Evolutionary conservation across 495 filamentous ascomycete species (phyloP).

Genomic region (Letharia lupina): DNA sequence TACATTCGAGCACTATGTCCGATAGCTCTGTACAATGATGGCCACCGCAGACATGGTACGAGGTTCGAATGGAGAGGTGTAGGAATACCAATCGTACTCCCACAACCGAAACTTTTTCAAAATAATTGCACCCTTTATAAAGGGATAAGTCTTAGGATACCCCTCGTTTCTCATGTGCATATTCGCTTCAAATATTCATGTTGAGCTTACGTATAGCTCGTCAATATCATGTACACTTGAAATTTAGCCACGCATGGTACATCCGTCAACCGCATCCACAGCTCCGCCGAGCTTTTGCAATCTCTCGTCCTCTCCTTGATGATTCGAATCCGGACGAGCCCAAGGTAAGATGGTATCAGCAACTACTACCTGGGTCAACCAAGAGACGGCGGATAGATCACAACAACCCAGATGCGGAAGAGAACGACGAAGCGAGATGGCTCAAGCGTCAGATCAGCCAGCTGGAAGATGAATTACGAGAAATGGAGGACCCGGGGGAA

Average conservation of each 20-base stretch:
- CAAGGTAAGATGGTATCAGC: constrained; percentile 27
- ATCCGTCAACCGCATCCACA: constrained; percentile 1
- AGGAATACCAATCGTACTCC: neutral
- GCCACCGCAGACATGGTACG: no score
- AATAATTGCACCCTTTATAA: neutral
- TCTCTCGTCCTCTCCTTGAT: constrained; percentile 10
- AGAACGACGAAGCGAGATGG: constrained; percentile 42
- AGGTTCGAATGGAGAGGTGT: neutral
- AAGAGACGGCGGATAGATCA: constrained; percentile 38
- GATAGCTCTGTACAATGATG: no score
- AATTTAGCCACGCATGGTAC: neutral
- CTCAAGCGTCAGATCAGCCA: constrained; percentile 40
- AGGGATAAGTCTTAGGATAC: neutral
- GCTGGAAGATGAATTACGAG: constrained; percentile 50
- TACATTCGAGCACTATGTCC: no score
- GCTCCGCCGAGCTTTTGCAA: constrained; percentile 9
- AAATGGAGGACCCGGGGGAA: constrained; percentile 30
- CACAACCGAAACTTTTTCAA: neutral
- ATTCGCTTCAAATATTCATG: constrained; percentile 11
- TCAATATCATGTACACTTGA: constrained; percentile 8
- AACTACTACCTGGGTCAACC: constrained; percentile 21
- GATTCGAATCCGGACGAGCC: constrained; percentile 12
- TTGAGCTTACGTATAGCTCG: constrained; percentile 14
- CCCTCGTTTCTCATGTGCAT: constrained; percentile 3
- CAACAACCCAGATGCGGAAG: constrained; percentile 45